Evolutionary conservation across 202 grass and related monocot genomes (phyloP).

Genomic region (Schoenoplectus triqueter): DNA sequence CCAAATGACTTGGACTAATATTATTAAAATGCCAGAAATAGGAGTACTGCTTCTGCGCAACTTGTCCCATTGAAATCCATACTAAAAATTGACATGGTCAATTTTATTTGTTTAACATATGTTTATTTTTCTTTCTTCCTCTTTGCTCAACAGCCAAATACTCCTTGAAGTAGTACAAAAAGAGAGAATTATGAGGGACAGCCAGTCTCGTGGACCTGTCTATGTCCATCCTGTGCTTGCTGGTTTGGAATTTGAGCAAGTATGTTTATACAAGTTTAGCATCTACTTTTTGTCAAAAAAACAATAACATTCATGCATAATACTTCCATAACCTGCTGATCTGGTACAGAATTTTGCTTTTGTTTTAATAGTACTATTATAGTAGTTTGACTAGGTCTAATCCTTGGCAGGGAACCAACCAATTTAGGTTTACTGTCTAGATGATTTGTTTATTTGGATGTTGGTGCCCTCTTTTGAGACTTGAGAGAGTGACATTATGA

Average conservation of each 20-base stretch:
- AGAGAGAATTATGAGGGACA: constrained; percentile 73
- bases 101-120: constrained; percentile 9
- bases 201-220: constrained; percentile 61
- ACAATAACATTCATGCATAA: background rate
- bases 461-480: constrained; percentile 7
- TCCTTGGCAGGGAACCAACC: background rate
- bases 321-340: background rate
- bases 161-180: constrained; percentile 72
- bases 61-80: background rate
- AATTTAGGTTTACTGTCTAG: background rate
- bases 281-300: background rate
- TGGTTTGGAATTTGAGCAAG: constrained; percentile 87
- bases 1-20: constrained; percentile 1
- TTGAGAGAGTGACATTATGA: background rate
- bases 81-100: background rate
- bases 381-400: background rate
- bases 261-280: constrained; percentile 43
- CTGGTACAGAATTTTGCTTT: background rate
- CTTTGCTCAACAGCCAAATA: constrained; percentile 60
- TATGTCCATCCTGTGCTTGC: constrained; percentile 78
- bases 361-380: background rate
- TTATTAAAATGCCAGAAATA: background rate
- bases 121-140: constrained; percentile 41
- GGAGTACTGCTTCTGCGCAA: constrained; percentile 14
- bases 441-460: constrained; percentile 2